Evolutionary conservation across 2,329 filamentous ascomycete species (phyloP), one percentile per base, ranked within the genome.

Genomic region (Thermothelomyces thermophilus): DNA sequence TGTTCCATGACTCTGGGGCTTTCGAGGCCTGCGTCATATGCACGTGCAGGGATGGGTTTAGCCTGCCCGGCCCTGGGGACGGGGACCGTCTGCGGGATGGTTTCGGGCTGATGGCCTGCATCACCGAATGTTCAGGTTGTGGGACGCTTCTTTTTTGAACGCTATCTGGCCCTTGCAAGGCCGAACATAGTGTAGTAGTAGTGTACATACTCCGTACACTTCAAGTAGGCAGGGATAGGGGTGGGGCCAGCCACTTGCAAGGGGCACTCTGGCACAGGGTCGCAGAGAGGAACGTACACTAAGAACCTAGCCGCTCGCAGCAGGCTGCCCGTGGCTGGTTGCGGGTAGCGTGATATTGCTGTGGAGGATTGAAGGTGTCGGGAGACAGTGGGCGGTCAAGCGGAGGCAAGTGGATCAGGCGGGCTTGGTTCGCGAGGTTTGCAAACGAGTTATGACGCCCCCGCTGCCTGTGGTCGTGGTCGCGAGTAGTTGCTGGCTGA

Each of bases 21-120:
- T 43, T 52, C 37, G 55, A 59, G 55, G 58, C 55, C 62, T 63
- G 64, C 63, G 64, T 66, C 64, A 66, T 65, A 60, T 60, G 59
- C 53, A 52, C 49, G 46, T 57, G 58, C 61, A 63, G 58, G 62
- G 62, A 58, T 63, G 35, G n/a, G 46, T 55, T 55, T 53, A 57
- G 54, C 55, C 56, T 58, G 47, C 55, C 56, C 52, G 50, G 55
- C 57, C 56, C 49, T 51, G 46, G 46, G 42, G 50, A 50, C 50
- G 46, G 31, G 42, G 48, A 45, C 24, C 24, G 47, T 46, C 54
- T 51, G 51, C 41, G 56, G 8, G 39, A 56, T 49, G 53, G 54
- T 57, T 59, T 60, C 55, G 57, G 46, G 55, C 55, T 51, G 55
- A 53, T 55, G 48, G 41, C 50, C 51, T 53, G 50, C 50, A 48